Evolutionary conservation across 768 basidiomycete genomes (phyloP).

Genomic region (Hemileccinum rubropunctum): DNA sequence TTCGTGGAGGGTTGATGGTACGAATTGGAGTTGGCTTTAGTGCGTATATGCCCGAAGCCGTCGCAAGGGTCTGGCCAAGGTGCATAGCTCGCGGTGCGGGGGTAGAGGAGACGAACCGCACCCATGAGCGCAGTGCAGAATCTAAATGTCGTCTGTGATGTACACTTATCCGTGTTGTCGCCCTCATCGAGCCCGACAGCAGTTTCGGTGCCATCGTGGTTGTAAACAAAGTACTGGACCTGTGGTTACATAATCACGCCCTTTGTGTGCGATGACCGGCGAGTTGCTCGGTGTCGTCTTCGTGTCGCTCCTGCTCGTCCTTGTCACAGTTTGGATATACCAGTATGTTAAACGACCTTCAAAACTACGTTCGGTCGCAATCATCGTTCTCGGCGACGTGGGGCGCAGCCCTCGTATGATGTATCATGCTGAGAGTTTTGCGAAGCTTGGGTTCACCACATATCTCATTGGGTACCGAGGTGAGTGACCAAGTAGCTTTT

Average conservation of each 20-base stretch:
- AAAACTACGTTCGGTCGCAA: slow-evolving; percentile 67
- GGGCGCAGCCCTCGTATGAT: slow-evolving; percentile 97
- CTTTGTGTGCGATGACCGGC: slow-evolving; percentile 4
- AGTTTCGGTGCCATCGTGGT: slow-evolving; percentile 22
- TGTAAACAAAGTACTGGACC: not conserved
- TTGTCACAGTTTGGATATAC: slow-evolving; percentile 11
- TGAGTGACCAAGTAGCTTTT: slow-evolving; percentile 32
- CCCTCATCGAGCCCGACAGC: slow-evolving; percentile 9
- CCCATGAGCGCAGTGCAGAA: slow-evolving; percentile 17
- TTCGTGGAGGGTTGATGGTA: slow-evolving; percentile 25
- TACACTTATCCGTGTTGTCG: not conserved
- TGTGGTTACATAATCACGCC: slow-evolving; percentile 20
- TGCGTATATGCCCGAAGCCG: slow-evolving; percentile 28
- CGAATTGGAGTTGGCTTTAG: slow-evolving; percentile 2
- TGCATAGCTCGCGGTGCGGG: slow-evolving; percentile 21
- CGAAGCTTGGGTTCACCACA: slow-evolving; percentile 72
- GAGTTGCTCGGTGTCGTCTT: slow-evolving; percentile 3
- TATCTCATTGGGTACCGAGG: slow-evolving; percentile 86
- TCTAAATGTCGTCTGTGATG: slow-evolving; percentile 7
- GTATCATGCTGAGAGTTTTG: slow-evolving; percentile 96
- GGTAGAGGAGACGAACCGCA: slow-evolving; percentile 24
- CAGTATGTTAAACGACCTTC: slow-evolving; percentile 22
- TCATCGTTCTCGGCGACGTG: slow-evolving; percentile 93
- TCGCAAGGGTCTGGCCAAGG: slow-evolving; percentile 34
- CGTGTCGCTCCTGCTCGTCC: slow-evolving; percentile 13